Evolutionary conservation across 1,284 basidiomycete genomes (phyloP).

Genomic region (Coniferiporia sulphurascens): DNA sequence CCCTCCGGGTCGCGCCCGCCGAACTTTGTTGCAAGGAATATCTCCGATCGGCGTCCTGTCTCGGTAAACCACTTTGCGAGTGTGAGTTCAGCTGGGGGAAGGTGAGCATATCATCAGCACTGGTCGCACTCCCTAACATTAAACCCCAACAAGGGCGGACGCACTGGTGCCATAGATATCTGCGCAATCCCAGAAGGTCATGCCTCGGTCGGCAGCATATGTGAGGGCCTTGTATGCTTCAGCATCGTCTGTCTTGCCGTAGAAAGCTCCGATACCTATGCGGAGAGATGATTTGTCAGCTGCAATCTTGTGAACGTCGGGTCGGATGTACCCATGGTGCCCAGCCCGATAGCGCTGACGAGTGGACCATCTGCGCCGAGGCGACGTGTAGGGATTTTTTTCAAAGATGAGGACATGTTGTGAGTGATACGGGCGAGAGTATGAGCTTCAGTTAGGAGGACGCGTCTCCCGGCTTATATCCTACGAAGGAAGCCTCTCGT

Average conservation of each 20-base stretch:
- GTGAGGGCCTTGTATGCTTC: slow-evolving; percentile 16
- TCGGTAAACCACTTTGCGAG: slow-evolving; percentile 19
- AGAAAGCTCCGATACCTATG: slow-evolving; percentile 12
- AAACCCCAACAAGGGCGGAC: neutral
- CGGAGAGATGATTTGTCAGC: too few species aligned
- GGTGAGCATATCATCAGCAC: neutral
- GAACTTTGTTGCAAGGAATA: slow-evolving; percentile 31
- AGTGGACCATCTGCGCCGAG: too few species aligned
- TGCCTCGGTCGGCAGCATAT: neutral
- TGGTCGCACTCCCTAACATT: neutral
- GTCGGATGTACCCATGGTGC: too few species aligned
- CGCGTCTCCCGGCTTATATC: too few species aligned
- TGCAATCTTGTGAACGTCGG: too few species aligned
- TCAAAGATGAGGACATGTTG: too few species aligned
- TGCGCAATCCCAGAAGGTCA: slow-evolving; percentile 19
- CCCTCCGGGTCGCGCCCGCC: slow-evolving; percentile 14
- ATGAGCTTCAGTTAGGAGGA: too few species aligned
- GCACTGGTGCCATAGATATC: slow-evolving; percentile 16
- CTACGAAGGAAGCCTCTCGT: too few species aligned
- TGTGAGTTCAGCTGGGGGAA: slow-evolving; percentile 9
- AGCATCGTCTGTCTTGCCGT: slow-evolving; percentile 16
- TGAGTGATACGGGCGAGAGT: too few species aligned
- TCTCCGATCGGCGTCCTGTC: slow-evolving; percentile 22
- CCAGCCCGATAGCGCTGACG: too few species aligned
- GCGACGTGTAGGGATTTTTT: too few species aligned